phyloP scores from a whole-genome alignment of 2,329 filamentous ascomycete species.

The Bipolaris bicolor region DNA sequence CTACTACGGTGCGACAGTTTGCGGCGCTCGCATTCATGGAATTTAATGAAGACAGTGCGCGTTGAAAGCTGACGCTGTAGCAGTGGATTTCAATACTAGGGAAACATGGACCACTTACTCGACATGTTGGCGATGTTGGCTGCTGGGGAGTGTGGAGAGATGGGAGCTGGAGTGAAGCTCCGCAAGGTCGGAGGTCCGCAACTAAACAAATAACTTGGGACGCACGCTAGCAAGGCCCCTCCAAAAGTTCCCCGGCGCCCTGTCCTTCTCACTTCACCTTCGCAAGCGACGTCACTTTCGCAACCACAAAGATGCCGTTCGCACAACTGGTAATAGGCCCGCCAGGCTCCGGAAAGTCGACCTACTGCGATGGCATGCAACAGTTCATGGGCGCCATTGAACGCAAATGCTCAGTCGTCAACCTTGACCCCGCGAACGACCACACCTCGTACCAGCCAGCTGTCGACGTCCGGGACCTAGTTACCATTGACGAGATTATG shows the following conservation, averaged over 20 bases:
- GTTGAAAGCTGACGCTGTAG: background rate
- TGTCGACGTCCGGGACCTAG: constrained; percentile 85
- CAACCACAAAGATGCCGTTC: constrained; percentile 58
- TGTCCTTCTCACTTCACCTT: background rate
- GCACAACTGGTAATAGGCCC: constrained; percentile 91
- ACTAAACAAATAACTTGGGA: constrained; percentile 13
- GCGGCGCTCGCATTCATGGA: background rate
- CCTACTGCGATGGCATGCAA: constrained; percentile 98
- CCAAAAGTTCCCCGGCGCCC: constrained; percentile 18
- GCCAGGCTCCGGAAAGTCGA: constrained; percentile 94
- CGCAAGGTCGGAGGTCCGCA: constrained; percentile 24
- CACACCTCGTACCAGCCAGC: constrained; percentile 86
- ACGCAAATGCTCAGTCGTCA: constrained; percentile 91
- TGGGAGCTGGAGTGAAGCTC: constrained; percentile 26
- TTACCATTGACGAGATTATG: constrained; percentile 96
- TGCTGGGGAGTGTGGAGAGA: constrained; percentile 4
- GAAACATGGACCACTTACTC: constrained; percentile 20
- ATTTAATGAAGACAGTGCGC: background rate
- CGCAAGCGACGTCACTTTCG: background rate
- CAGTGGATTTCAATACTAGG: background rate
- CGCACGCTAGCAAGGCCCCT: constrained; percentile 22
- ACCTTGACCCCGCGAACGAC: constrained; percentile 97
- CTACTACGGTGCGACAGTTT: background rate
- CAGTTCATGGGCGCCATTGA: constrained; percentile 97
- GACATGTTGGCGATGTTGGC: constrained; percentile 35